Evolutionary conservation across 805 yeast genomes (phyloP).

Genomic region (Starmerella kuoi): DNA sequence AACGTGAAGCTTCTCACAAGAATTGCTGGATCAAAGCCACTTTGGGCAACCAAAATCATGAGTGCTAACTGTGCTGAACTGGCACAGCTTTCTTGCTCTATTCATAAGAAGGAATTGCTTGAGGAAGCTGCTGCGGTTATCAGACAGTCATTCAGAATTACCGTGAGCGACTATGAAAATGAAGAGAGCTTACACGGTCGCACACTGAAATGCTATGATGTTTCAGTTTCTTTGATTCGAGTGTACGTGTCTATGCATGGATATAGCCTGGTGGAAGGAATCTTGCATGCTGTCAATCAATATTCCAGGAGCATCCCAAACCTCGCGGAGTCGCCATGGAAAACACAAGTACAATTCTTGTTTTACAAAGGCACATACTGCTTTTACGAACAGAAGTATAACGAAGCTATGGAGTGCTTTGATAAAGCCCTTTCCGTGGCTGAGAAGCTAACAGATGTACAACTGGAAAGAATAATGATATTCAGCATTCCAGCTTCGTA

Average conservation of each 20-base stretch:
- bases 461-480: slow-evolving; percentile 15
- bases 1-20: slow-evolving; percentile 5
- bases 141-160: slow-evolving; percentile 16
- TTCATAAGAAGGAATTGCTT: background rate
- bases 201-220: slow-evolving; percentile 15
- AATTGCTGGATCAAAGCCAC: background rate
- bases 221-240: slow-evolving; percentile 15
- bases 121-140: slow-evolving; percentile 11
- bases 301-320: slow-evolving; percentile 15
- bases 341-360: slow-evolving; percentile 13
- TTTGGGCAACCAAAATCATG: slow-evolving; percentile 6
- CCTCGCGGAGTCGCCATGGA: slow-evolving; percentile 7
- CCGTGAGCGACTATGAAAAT: slow-evolving; percentile 12
- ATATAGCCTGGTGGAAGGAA: slow-evolving; percentile 21
- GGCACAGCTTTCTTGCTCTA: background rate
- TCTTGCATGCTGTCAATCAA: slow-evolving; percentile 15
- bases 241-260: slow-evolving; percentile 20
- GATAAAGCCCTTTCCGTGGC: slow-evolving; percentile 6
- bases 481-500: slow-evolving; percentile 18
- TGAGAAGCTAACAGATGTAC: background rate
- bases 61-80: slow-evolving; percentile 3
- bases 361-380: slow-evolving; percentile 19
- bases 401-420: slow-evolving; percentile 9
- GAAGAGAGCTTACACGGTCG: slow-evolving; percentile 16
- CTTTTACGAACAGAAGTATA: slow-evolving; percentile 17